phyloP scores from a whole-genome alignment of 257 asterid species.

The Buddleja alternifolia region DNA sequence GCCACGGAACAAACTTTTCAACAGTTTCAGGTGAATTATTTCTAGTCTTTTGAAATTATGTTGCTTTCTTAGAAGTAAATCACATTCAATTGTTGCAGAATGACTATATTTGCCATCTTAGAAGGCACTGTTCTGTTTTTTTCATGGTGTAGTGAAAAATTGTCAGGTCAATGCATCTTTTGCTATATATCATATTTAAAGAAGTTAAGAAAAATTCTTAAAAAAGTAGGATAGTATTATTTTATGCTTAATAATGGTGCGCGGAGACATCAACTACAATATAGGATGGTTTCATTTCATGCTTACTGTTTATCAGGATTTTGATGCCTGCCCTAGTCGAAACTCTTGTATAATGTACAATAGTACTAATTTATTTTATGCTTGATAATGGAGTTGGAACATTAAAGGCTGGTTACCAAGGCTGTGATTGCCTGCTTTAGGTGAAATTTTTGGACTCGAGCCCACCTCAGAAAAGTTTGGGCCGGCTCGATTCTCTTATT shows the following conservation, averaged over 20 bases:
- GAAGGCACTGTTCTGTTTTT: not conserved
- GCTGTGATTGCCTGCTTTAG: too few relatives aligned
- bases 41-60: slow-evolving; percentile 22
- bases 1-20: slow-evolving; percentile 29
- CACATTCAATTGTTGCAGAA: slow-evolving; percentile 1
- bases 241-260: slow-evolving; percentile 4
- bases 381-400: too few relatives aligned
- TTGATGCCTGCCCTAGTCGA: not conserved
- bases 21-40: slow-evolving; percentile 38
- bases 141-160: slow-evolving; percentile 10
- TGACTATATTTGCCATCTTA: slow-evolving; percentile 16
- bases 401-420: too few relatives aligned
- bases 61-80: slow-evolving; percentile 10
- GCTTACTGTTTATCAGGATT: too few relatives aligned
- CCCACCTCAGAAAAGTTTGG: too few relatives aligned
- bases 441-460: too few relatives aligned
- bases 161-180: not conserved
- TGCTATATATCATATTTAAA: not conserved
- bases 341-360: not conserved
- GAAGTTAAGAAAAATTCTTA: slow-evolving; percentile 6
- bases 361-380: too few relatives aligned
- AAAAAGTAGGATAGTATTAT: slow-evolving; percentile 7
- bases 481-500: too few relatives aligned
- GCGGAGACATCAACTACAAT: not conserved
- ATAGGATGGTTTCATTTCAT: too few relatives aligned